Evolutionary conservation across 1,139 yeast species (phyloP), one percentile per base, ranked within the genome.

Genomic region (Saccharomyces hybrid): DNA sequence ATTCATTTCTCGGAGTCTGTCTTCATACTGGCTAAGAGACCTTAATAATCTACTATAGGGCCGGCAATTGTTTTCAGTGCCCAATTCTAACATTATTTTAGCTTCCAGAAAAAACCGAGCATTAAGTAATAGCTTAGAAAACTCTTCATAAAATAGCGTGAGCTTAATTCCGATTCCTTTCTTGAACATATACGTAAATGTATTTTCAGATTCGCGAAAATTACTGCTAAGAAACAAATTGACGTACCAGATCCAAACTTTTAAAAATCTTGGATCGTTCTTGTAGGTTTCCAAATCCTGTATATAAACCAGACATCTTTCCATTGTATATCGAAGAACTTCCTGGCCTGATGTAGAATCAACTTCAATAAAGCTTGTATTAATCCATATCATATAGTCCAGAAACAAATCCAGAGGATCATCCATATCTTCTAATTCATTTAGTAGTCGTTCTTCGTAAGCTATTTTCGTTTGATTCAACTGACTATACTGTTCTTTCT

Each of bases 381-480:
- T 82, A 6, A 82, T 81, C 96, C 96, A 91, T 14, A 75, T 70
- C 14, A 91, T 76, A 62, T 88, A 90, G 21, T 84, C 84, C 24
- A 88, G 64, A 69, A 79, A 89, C 0, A 82, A 80, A 57, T 86
- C 88, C 29, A 90, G 70, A 0, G 97, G 96, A 65, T 91, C 97
- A 70, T 90, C 96, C 47, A 82, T 68, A 27, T 84, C 86, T 1
- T 80, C 84, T 1, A 80, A 62, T 0, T 77, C 74, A 16, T 64
- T 66, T 21, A 85, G 68, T 12, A 71, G 71, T 11, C 64, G 56
- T 64, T 84, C 56, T 50, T 67, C 71, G 54, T 57, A 67, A 2
- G 53, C 50, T 86, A 61, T 78, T 71, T 69, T 8, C 3, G 26
- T 19, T 16, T 38, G 44, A 38, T 38, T 38, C 44, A 38, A 19